A percentile compares a stretch with the other conserved stretches of the same genome.
Evolutionary conservation across 805 yeast genomes (phyloP).

Genomic region (Wickerhamomyces chambardii): DNA sequence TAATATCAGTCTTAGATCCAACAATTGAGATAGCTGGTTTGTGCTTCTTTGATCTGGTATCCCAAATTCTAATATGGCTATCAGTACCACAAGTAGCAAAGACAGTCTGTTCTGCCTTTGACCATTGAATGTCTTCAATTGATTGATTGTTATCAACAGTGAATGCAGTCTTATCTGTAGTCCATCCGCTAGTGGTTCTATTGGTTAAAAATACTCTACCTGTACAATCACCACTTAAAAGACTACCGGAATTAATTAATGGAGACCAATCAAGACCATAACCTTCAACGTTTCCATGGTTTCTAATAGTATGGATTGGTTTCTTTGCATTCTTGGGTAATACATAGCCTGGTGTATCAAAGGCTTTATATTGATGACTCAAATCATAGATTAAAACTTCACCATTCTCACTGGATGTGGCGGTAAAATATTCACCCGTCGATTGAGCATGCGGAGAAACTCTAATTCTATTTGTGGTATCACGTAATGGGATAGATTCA

Average conservation of each 20-base stretch:
- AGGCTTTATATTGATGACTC: conserved; percentile 69
- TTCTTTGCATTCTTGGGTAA: conserved; percentile 71
- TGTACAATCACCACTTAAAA: conserved; percentile 81
- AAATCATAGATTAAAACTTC: conserved; percentile 83
- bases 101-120: conserved; percentile 83
- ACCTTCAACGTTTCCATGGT: conserved; percentile 95
- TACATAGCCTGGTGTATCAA: conserved; percentile 79
- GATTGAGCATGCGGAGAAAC: conserved; percentile 67
- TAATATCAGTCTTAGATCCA: conserved; percentile 80
- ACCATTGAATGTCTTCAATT: conserved; percentile 98
- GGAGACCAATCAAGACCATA: conserved; percentile 98
- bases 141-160: conserved; percentile 52
- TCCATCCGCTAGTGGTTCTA: conserved; percentile 73
- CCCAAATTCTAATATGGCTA: conserved; percentile 93
- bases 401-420: conserved; percentile 84
- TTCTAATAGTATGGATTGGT: conserved; percentile 74
- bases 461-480: conserved; percentile 85
- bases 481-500: conserved; percentile 66
- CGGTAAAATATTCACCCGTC: conserved; percentile 79
- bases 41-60: conserved; percentile 87
- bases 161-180: conserved; percentile 78
- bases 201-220: conserved; percentile 78
- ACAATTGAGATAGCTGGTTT: conserved; percentile 79
- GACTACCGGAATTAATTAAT: conserved; percentile 63
- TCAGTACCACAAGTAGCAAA: conserved; percentile 94